phyloP scores from a whole-genome alignment of 1,284 basidiomycete genomes.

The Ganoderma leucocontextum region DNA sequence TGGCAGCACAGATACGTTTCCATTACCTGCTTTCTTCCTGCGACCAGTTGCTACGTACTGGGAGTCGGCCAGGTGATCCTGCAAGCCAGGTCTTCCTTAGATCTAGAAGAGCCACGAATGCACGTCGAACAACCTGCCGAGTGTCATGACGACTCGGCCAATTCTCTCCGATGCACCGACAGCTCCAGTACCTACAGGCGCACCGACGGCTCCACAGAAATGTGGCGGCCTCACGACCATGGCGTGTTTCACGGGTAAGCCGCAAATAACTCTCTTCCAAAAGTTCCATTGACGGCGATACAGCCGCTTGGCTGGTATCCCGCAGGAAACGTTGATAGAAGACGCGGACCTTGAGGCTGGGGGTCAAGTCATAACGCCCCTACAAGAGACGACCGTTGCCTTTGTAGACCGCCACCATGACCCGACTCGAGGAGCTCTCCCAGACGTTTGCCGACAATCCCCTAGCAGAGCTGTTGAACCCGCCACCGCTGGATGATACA shows the following conservation, averaged over 20 bases:
- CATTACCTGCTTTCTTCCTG: not conserved
- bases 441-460: not conserved
- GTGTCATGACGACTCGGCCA: conserved; percentile 1
- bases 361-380: not conserved
- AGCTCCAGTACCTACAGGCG: not conserved
- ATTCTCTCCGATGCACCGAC: not conserved
- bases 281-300: not conserved
- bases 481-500: not conserved
- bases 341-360: not conserved
- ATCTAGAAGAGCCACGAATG: not conserved
- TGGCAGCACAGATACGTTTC: not conserved
- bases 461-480: not conserved
- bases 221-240: not conserved
- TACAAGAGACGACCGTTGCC: not conserved
- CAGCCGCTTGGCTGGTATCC: not conserved
- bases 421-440: not conserved
- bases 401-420: not conserved
- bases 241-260: not conserved
- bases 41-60: not conserved
- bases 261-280: not conserved
- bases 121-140: not conserved
- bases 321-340: not conserved
- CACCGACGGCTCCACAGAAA: not conserved
- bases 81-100: not conserved
- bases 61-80: not conserved